Evolutionary conservation across 192 early-diverging fungal species (phyloP).

Genomic region (Gamsiella multidivaricata): DNA sequence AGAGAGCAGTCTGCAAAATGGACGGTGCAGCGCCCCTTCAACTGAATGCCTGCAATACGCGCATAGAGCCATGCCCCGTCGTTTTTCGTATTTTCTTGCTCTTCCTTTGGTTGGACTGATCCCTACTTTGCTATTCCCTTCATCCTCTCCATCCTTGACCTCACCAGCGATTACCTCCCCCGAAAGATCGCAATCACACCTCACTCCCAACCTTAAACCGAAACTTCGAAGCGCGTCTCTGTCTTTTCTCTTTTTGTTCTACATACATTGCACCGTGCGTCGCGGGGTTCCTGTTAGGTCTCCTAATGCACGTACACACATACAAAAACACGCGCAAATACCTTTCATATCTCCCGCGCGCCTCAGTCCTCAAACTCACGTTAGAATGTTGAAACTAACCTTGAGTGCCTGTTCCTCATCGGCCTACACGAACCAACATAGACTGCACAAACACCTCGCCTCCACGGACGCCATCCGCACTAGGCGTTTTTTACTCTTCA

Average conservation of each 20-base stretch:
- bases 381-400: no score
- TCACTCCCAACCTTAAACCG: neutral
- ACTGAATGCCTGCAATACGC: neutral
- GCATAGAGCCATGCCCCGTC: conserved; percentile 4
- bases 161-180: no score
- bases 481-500: no score
- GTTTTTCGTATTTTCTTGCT: conserved; percentile 2
- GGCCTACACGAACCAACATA: no score
- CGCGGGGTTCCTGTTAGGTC: neutral
- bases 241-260: neutral
- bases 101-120: neutral
- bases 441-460: no score
- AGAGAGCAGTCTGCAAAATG: neutral
- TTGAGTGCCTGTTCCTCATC: no score
- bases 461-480: no score
- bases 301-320: no score
- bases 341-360: no score
- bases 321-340: no score
- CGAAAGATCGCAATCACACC: no score
- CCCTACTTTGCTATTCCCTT: neutral
- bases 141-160: neutral
- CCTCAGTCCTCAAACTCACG: no score
- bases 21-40: neutral
- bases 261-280: conserved; percentile 24
- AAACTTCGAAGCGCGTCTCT: neutral